Evolutionary conservation across 768 basidiomycete genomes (phyloP).

Genomic region (Suillus hirtellus): DNA sequence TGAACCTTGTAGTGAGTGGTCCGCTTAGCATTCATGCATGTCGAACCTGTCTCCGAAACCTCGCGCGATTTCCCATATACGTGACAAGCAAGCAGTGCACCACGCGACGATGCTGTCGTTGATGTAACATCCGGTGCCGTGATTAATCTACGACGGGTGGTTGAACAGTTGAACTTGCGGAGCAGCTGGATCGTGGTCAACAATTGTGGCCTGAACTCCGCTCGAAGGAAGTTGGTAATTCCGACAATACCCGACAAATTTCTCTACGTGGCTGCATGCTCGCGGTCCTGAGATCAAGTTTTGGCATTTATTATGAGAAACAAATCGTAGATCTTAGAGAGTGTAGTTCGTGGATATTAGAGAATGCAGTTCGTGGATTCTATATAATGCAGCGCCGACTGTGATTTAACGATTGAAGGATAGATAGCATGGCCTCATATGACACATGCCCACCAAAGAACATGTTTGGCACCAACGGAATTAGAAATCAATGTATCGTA

Average conservation of each 20-base stretch:
- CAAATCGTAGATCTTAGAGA: too few relatives aligned
- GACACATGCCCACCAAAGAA: background rate
- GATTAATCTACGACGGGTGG: background rate
- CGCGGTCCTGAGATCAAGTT: background rate
- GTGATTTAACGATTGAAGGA: background rate
- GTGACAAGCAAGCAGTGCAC: too few relatives aligned
- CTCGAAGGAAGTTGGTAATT: background rate
- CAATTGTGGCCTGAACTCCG: too few relatives aligned
- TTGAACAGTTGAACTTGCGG: too few relatives aligned
- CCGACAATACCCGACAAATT: background rate
- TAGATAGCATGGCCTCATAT: background rate
- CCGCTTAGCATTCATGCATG: background rate
- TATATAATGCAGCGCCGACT: background rate
- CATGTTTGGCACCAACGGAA: background rate
- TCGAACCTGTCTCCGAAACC: background rate
- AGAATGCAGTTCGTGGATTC: background rate
- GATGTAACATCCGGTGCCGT: background rate
- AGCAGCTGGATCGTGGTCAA: too few relatives aligned
- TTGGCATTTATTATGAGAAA: background rate
- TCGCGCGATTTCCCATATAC: too few relatives aligned
- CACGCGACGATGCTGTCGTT: too few relatives aligned
- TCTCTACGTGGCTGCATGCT: background rate
- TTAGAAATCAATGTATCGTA: slow-evolving; percentile 9
- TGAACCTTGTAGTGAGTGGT: background rate
- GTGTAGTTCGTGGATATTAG: background rate